Conservation (phyloP, 2,329 filamentous ascomycete genomes). For the Aspergillus pseudonomiae region DNA sequence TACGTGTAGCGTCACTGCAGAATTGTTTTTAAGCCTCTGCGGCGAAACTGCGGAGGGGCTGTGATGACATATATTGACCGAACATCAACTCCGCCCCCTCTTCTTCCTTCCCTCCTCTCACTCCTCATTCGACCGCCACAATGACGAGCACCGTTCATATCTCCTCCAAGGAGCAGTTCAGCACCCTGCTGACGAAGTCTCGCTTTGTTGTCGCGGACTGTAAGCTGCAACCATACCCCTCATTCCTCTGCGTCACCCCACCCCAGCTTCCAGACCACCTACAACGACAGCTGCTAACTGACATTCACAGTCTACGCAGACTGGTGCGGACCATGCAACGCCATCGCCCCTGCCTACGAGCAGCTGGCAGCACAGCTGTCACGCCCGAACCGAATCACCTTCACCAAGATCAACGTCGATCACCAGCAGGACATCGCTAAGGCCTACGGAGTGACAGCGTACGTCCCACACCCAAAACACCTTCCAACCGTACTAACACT, state of each 20-base stretch:
- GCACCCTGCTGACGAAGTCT: conserved; percentile 68
- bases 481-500: neutral
- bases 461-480: conserved; percentile 33
- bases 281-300: conserved; percentile 12
- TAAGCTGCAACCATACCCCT: conserved; percentile 53
- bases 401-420: conserved; percentile 86
- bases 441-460: conserved; percentile 72
- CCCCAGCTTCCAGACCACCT: conserved; percentile 2
- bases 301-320: conserved; percentile 74
- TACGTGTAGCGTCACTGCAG: neutral
- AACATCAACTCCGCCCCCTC: conserved; percentile 19
- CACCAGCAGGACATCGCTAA: conserved; percentile 71
- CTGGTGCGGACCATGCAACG: conserved; percentile 82
- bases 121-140: conserved; percentile 26
- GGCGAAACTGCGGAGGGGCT: conserved; percentile 15
- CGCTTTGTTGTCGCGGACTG: conserved; percentile 86
- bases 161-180: conserved; percentile 68
- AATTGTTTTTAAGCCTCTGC: neutral
- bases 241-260: conserved; percentile 13
- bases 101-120: conserved; percentile 14
- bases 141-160: conserved; percentile 56
- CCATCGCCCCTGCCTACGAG: conserved; percentile 82
- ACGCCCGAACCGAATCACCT: conserved; percentile 72
- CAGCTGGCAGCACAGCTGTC: conserved; percentile 72
- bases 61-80: conserved; percentile 15